A percentile compares a stretch with the other conserved stretches of the same genome.
These are phyloP conservation scores for Blastobotrys malaysiensis DNA, from an alignment of 1,139 yeast species.

Conservation along the genomic window DNA sequence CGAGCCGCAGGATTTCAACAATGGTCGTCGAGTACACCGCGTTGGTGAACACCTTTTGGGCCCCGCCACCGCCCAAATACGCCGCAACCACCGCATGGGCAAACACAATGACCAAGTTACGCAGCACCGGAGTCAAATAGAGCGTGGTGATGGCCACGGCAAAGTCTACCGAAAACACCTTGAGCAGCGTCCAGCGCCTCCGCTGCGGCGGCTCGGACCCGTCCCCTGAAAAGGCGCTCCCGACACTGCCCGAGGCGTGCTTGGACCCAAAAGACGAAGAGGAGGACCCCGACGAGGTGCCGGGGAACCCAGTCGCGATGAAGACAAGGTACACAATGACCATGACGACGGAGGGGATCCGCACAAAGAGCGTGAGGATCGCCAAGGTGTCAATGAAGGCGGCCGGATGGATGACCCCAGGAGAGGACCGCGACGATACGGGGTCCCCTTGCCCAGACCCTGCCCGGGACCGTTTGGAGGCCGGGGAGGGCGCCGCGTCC, in stretches of 20 bases:
- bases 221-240: background rate
- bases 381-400: slow-evolving; percentile 32
- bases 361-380: slow-evolving; percentile 26
- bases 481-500: background rate
- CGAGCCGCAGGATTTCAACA: background rate
- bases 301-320: slow-evolving; percentile 16
- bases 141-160: slow-evolving; percentile 23
- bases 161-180: slow-evolving; percentile 5
- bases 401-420: slow-evolving; percentile 25
- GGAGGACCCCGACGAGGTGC: background rate
- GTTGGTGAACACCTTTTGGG: slow-evolving; percentile 24
- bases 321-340: slow-evolving; percentile 27
- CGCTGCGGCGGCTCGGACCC: background rate
- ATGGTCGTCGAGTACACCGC: slow-evolving; percentile 32
- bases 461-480: background rate
- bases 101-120: slow-evolving; percentile 26
- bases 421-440: background rate
- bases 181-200: background rate
- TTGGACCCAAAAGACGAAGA: background rate
- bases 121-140: slow-evolving; percentile 24
- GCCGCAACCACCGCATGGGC: slow-evolving; percentile 36
- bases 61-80: slow-evolving; percentile 32
- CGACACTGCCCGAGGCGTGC: background rate
- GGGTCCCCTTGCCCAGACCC: background rate
- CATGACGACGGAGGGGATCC: slow-evolving; percentile 28